These are phyloP conservation scores for Camillea tinctor DNA, from an alignment of 2,329 filamentous ascomycete species.

Conservation along the genomic window DNA sequence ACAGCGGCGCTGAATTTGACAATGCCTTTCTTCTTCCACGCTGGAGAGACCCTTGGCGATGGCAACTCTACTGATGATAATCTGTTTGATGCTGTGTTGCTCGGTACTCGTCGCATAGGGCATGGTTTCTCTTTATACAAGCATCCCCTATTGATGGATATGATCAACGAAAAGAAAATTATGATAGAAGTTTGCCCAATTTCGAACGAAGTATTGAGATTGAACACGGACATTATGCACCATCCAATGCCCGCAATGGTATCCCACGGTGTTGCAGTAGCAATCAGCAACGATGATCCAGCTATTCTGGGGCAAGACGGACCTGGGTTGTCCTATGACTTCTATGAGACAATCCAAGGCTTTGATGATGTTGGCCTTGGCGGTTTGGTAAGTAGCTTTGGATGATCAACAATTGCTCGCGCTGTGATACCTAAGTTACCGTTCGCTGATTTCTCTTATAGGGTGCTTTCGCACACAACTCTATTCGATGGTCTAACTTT, in stretches of 20 bases:
- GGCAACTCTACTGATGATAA: slow-evolving; percentile 62
- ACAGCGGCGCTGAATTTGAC: slow-evolving; percentile 55
- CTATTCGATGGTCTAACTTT: slow-evolving; percentile 14
- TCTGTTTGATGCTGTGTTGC: slow-evolving; percentile 65
- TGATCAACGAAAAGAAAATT: slow-evolving; percentile 66
- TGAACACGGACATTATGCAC: slow-evolving; percentile 59
- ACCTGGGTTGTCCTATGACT: slow-evolving; percentile 64
- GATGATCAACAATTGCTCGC: too few relatives aligned
- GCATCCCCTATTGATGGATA: slow-evolving; percentile 64
- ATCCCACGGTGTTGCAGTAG: slow-evolving; percentile 61
- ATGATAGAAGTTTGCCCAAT: slow-evolving; percentile 66
- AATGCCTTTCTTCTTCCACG: slow-evolving; percentile 71
- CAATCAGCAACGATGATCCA: slow-evolving; percentile 66
- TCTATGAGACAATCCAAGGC: slow-evolving; percentile 66
- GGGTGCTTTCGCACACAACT: slow-evolving; percentile 15
- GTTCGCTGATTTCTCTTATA: slow-evolving; percentile 37
- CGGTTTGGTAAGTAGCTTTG: slow-evolving; percentile 3
- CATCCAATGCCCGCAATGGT: slow-evolving; percentile 64
- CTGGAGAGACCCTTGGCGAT: slow-evolving; percentile 64
- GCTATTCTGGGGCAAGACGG: slow-evolving; percentile 61
- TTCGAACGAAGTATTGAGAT: slow-evolving; percentile 62
- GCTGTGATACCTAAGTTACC: too few relatives aligned
- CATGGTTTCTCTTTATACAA: slow-evolving; percentile 67
- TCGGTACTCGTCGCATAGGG: slow-evolving; percentile 64
- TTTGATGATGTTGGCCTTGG: slow-evolving; percentile 64